A percentile compares a stretch with the other conserved stretches of the same genome.
Conservation (phyloP, 139 green algal species). For the Zygnema cylindricum region DNA sequence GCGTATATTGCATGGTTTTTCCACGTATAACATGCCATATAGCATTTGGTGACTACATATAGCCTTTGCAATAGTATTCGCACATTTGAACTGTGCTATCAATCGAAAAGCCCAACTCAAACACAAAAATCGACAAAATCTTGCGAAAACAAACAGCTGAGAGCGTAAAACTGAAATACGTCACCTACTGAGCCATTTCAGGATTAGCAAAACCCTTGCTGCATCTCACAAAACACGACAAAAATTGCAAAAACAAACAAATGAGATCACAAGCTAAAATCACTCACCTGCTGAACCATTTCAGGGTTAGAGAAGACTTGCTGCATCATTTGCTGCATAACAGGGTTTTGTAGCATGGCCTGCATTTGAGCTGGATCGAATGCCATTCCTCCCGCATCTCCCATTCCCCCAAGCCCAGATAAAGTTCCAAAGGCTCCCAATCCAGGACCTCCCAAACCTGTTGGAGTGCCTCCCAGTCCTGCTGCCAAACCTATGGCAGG, state of each 20-base stretch:
- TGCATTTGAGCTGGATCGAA: slow-evolving; percentile 49
- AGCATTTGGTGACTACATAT: too few relatives aligned
- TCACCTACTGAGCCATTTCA: too few relatives aligned
- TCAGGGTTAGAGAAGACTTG: slow-evolving; percentile 69
- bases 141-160: too few relatives aligned
- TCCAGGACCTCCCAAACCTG: slow-evolving; percentile 27
- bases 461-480: background rate
- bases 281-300: slow-evolving; percentile 68
- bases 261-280: background rate
- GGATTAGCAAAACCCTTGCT: too few relatives aligned
- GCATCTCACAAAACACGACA: slow-evolving; percentile 9
- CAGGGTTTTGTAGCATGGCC: slow-evolving; percentile 72
- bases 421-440: slow-evolving; percentile 6
- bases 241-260: background rate
- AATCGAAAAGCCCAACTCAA: too few relatives aligned
- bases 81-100: too few relatives aligned
- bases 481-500: slow-evolving; percentile 14
- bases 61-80: too few relatives aligned
- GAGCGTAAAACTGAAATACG: too few relatives aligned
- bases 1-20: too few relatives aligned
- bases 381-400: slow-evolving; percentile 44
- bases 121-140: too few relatives aligned
- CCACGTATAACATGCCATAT: too few relatives aligned
- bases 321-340: slow-evolving; percentile 79
- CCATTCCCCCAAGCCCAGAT: background rate